Evolutionary conservation across 2,329 filamentous ascomycete species (phyloP).

Genomic region (Neonectria punicea): DNA sequence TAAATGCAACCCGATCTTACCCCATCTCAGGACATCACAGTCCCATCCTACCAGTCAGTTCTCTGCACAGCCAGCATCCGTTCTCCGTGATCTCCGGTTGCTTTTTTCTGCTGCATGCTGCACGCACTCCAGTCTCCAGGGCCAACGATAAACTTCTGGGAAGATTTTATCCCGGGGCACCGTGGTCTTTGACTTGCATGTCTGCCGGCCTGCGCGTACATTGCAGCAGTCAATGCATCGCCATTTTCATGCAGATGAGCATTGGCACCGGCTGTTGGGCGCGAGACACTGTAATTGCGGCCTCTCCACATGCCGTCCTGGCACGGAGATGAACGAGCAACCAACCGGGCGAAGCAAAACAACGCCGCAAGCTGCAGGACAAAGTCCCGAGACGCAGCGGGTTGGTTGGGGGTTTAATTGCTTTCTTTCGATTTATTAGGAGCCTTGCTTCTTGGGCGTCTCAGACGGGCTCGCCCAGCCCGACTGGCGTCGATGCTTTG

Average conservation of each 20-base stretch:
- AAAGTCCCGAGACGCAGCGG: not conserved
- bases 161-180: not conserved
- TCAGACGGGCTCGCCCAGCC: not conserved
- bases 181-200: slow-evolving; percentile 3
- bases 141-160: not conserved
- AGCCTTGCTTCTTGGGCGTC: not conserved
- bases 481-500: not conserved
- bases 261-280: not conserved
- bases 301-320: not conserved
- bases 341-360: not conserved
- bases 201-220: not conserved
- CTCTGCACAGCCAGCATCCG: no score
- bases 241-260: not conserved
- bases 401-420: not conserved
- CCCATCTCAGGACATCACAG: slow-evolving; percentile 33
- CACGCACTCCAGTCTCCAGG: not conserved
- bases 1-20: slow-evolving; percentile 22
- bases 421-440: no score
- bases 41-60: slow-evolving; percentile 13
- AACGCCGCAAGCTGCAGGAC: not conserved
- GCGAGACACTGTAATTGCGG: slow-evolving; percentile 4
- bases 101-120: not conserved
- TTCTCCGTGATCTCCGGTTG: not conserved
- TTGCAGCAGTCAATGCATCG: not conserved
- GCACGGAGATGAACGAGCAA: not conserved